Conservation (phyloP, 805 yeast genomes). For the Wickerhamomyces chaumierensis region DNA sequence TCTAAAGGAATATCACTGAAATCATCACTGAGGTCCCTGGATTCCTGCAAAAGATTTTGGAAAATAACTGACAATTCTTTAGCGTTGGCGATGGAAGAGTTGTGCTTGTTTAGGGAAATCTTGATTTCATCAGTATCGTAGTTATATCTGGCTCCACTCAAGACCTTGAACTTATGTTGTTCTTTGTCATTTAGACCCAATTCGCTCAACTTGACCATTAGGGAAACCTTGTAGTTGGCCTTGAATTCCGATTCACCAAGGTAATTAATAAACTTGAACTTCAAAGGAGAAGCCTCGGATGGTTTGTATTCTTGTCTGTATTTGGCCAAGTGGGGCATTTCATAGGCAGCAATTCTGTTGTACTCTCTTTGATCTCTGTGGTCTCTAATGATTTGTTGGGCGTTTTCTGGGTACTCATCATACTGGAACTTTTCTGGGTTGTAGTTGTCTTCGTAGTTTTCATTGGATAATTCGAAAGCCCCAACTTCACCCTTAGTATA, state of each 20-base stretch:
- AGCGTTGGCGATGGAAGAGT: conserved; percentile 81
- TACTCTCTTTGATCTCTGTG: conserved; percentile 68
- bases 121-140: conserved; percentile 45
- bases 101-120: conserved; percentile 53
- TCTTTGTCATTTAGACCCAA: conserved; percentile 40
- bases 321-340: conserved; percentile 74
- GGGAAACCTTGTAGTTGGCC: conserved; percentile 57
- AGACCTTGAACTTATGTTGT: conserved; percentile 63
- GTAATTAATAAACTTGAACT: conserved; percentile 62
- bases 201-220: conserved; percentile 41
- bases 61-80: conserved; percentile 56
- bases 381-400: conserved; percentile 60
- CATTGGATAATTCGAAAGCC: conserved; percentile 26
- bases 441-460: conserved; percentile 25
- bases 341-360: conserved; percentile 82
- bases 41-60: conserved; percentile 46
- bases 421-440: conserved; percentile 34
- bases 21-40: conserved; percentile 52
- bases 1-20: conserved; percentile 78
- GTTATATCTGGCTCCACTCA: conserved; percentile 74
- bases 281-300: conserved; percentile 37
- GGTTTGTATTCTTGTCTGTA: conserved; percentile 60
- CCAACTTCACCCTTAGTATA: conserved; percentile 31
- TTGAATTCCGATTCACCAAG: conserved; percentile 50
- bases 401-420: conserved; percentile 58